Percentiles rank a stretch among this genome's conserved stretches.
Evolutionary conservation across 768 basidiomycete species (phyloP).

Genomic region (Amylocystis lapponica): DNA sequence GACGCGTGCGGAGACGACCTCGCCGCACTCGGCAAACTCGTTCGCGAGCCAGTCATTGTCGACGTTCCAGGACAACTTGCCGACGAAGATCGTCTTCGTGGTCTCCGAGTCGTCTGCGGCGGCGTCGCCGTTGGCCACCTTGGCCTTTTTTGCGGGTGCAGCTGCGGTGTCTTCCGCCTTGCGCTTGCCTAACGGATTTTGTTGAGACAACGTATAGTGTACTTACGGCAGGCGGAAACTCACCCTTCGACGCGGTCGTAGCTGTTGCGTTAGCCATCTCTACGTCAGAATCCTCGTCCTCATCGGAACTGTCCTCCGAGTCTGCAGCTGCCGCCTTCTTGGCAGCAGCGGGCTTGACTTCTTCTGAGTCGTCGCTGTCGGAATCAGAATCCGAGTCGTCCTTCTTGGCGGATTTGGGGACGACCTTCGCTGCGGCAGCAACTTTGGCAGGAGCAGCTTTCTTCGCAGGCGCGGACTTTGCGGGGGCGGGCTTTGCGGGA

Average conservation of each 20-base stretch:
- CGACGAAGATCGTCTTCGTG: constrained; percentile 80
- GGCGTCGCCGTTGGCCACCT: constrained; percentile 56
- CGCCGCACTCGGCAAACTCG: constrained; percentile 87
- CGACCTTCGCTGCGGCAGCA: constrained; percentile 17
- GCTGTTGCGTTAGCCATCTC: constrained; percentile 52
- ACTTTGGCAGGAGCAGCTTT: constrained; percentile 16
- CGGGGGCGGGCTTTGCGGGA: constrained; percentile 19
- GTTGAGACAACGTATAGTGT: constrained; percentile 2
- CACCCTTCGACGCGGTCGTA: constrained; percentile 35
- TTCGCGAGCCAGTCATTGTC: constrained; percentile 92
- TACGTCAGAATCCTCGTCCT: constrained; percentile 48
- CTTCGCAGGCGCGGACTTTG: constrained; percentile 13
- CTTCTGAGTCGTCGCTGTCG: constrained; percentile 18
- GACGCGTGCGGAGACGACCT: constrained; percentile 86
- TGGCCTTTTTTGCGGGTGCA: constrained; percentile 74
- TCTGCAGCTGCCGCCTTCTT: constrained; percentile 15
- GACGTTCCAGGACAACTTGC: constrained; percentile 91
- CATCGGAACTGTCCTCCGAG: constrained; percentile 9
- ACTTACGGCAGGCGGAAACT: constrained; percentile 7
- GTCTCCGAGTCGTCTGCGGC: constrained; percentile 37
- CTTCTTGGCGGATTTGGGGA: constrained; percentile 16
- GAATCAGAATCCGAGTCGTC: constrained; percentile 22
- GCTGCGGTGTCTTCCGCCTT: constrained; percentile 66
- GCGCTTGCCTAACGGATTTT: constrained; percentile 57
- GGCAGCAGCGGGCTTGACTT: constrained; percentile 11